phyloP scores from a whole-genome alignment of 2,329 filamentous ascomycete species.

The Colletotrichum ledebouriae region DNA sequence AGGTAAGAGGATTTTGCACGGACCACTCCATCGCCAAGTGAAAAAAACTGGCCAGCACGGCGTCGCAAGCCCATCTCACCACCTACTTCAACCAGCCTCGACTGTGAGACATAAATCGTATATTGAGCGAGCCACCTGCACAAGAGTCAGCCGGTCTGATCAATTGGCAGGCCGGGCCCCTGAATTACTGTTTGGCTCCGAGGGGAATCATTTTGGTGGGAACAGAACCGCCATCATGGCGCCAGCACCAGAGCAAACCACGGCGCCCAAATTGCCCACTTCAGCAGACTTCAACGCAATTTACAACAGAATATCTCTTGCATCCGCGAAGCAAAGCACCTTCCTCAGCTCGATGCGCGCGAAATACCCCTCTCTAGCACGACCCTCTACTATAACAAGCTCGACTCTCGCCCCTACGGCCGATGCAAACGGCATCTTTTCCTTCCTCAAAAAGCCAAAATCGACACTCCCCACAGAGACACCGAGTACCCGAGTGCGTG shows the following conservation, averaged over 20 bases:
- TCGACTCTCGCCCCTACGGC: background rate
- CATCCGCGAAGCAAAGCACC: constrained; percentile 52
- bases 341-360: constrained; percentile 49
- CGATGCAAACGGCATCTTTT: constrained; percentile 36
- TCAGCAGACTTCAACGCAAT: constrained; percentile 55
- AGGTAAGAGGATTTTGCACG: too few relatives aligned
- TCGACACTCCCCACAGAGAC: constrained; percentile 4
- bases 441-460: constrained; percentile 39
- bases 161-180: too few relatives aligned
- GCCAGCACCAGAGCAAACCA: background rate
- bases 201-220: too few relatives aligned
- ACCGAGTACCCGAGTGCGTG: constrained; percentile 7
- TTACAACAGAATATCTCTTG: constrained; percentile 59
- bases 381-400: constrained; percentile 16
- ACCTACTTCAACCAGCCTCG: too few relatives aligned
- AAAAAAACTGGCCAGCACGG: too few relatives aligned
- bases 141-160: too few relatives aligned
- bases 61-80: too few relatives aligned
- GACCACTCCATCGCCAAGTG: too few relatives aligned
- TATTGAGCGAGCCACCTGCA: too few relatives aligned
- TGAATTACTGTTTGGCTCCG: too few relatives aligned
- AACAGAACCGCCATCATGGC: constrained; percentile 3
- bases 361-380: constrained; percentile 38
- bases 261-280: constrained; percentile 47
- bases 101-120: too few relatives aligned